These are phyloP conservation scores for Globisporangium emineosum DNA, from an alignment of 352 stramenopile genomes.

Conservation along the genomic window DNA sequence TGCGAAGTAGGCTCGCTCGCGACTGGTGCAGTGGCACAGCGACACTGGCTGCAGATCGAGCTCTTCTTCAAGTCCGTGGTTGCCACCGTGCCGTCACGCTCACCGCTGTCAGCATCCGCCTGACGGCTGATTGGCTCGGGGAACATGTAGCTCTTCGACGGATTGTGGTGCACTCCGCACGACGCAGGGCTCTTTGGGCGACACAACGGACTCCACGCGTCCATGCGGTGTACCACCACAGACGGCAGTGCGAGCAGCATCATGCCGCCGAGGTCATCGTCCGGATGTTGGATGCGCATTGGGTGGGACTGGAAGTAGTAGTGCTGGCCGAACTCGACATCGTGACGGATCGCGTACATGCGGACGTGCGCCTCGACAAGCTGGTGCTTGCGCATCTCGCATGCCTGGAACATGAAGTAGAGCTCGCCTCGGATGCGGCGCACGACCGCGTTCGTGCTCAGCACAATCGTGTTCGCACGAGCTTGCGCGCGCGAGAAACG, in stretches of 20 bases:
- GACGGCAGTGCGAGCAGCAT: constrained; percentile 88
- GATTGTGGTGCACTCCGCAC: constrained; percentile 65
- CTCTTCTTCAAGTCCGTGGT: constrained; percentile 22
- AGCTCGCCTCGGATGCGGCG: constrained; percentile 83
- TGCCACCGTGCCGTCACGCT: constrained; percentile 45
- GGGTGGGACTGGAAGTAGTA: constrained; percentile 92
- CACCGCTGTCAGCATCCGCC: constrained; percentile 58
- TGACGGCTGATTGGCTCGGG: constrained; percentile 58
- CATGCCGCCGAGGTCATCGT: constrained; percentile 91
- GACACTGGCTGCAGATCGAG: constrained; percentile 40
- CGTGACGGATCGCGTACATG: constrained; percentile 91
- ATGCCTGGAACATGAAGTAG: constrained; percentile 94
- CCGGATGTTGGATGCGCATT: constrained; percentile 91
- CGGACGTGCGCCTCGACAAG: constrained; percentile 94
- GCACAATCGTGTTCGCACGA: constrained; percentile 92
- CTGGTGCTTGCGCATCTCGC: constrained; percentile 92
- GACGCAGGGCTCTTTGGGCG: constrained; percentile 50
- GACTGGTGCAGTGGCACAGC: constrained; percentile 26
- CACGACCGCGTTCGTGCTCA: constrained; percentile 91
- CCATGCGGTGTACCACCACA: constrained; percentile 92
- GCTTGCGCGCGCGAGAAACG: constrained; percentile 89
- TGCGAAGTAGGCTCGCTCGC: constrained; percentile 26
- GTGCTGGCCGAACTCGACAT: constrained; percentile 57
- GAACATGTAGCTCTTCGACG: constrained; percentile 60
- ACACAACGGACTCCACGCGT: constrained; percentile 88